These are phyloP conservation scores for Serendipita sp. DNA, from an alignment of 768 basidiomycete species.

Conservation along the genomic window DNA sequence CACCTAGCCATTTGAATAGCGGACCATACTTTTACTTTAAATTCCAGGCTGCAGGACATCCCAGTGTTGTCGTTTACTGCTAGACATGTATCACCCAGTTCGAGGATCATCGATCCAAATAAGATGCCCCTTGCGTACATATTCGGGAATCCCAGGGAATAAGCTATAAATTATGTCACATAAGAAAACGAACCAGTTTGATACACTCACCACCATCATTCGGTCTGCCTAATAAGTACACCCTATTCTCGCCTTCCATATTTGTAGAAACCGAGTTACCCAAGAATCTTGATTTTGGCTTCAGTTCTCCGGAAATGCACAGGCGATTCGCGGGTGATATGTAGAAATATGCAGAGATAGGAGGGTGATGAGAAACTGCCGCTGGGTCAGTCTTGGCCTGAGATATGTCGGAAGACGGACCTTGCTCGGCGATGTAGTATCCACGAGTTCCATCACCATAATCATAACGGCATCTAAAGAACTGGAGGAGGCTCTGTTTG, in stretches of 20 bases:
- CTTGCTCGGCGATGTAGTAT: constrained; percentile 95
- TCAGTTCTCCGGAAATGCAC: constrained; percentile 76
- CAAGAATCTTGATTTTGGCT: constrained; percentile 90
- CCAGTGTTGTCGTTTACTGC: constrained; percentile 71
- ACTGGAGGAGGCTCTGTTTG: constrained; percentile 17
- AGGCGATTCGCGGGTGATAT: constrained; percentile 80
- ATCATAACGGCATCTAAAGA: constrained; percentile 91
- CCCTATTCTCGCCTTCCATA: constrained; percentile 92
- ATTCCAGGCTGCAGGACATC: constrained; percentile 70
- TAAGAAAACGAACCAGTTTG: constrained; percentile 7
- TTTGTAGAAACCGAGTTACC: constrained; percentile 92
- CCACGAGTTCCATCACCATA: constrained; percentile 85
- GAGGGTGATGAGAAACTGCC: constrained; percentile 86
- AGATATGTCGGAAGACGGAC: constrained; percentile 21
- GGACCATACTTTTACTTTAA: constrained; percentile 77
- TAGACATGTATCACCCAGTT: constrained; percentile 77
- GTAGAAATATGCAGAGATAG: constrained; percentile 91
- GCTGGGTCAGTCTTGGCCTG: not conserved
- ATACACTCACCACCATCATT: constrained; percentile 64
- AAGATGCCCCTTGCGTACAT: constrained; percentile 85
- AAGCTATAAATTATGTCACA: constrained; percentile 17
- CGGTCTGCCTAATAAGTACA: constrained; percentile 63
- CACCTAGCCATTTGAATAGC: not conserved
- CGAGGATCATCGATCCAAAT: constrained; percentile 89
- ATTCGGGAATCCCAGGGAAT: constrained; percentile 91